phyloP scores from a whole-genome alignment of 352 stramenopile species.

The Thraustochytrium sp. region DNA sequence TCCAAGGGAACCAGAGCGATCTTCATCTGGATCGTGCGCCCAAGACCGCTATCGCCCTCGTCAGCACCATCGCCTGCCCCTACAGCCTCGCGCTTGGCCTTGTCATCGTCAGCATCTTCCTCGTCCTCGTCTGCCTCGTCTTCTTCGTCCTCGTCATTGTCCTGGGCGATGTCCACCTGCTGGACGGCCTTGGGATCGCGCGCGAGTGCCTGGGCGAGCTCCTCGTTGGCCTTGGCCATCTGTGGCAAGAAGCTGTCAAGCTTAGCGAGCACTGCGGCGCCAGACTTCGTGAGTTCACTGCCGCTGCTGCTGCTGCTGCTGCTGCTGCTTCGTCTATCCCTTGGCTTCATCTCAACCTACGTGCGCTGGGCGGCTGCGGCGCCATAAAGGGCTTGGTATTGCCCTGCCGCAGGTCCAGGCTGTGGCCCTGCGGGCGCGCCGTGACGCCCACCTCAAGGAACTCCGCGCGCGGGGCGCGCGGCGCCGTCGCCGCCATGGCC shows the following conservation, averaged over 20 bases:
- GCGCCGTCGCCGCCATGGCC: not conserved
- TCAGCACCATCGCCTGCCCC: too few species aligned
- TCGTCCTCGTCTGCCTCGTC: not conserved
- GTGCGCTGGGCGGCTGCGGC: not conserved
- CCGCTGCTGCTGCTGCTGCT: not conserved
- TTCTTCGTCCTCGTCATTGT: not conserved
- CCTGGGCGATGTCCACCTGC: not conserved
- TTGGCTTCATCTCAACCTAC: not conserved
- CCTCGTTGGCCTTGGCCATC: slow-evolving; percentile 33
- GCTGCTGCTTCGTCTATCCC: not conserved
- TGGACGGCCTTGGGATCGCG: not conserved
- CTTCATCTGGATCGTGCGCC: not conserved
- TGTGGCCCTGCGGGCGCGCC: not conserved
- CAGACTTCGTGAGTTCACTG: not conserved
- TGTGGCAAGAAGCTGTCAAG: slow-evolving; percentile 21
- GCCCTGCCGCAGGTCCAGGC: not conserved
- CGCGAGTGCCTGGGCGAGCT: not conserved
- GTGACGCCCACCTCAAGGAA: not conserved
- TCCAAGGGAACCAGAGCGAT: not conserved
- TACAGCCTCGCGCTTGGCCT: too few species aligned
- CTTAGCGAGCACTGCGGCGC: slow-evolving; percentile 22
- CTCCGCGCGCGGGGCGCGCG: not conserved
- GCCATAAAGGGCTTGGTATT: not conserved
- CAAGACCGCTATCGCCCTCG: too few species aligned
- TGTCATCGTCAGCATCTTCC: not conserved